Evolutionary conservation across 2,329 filamentous ascomycete species (phyloP), one percentile per base, ranked within the genome.

Genomic region (Nemania serpens): DNA sequence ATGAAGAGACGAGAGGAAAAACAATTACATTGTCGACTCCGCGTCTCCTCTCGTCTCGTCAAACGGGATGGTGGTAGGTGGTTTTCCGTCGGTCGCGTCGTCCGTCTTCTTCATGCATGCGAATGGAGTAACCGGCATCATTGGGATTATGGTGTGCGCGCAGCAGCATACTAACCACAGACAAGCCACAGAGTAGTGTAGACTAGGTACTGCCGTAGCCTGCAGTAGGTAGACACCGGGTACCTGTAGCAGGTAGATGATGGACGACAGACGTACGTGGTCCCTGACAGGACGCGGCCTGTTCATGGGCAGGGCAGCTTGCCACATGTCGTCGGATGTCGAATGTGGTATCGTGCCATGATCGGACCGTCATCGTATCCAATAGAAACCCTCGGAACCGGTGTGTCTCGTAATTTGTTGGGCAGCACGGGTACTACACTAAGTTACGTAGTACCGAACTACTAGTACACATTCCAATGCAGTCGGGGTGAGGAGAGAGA

Each of bases 381-480:
- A 39, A 39, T 39, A 12, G 36, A 39, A 12, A 10, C 4, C 15
- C 11, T n/a, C 9, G n/a, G 39, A 53, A 58, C 59, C n/a, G 62
- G 62, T 63, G 62, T 65, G 62, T 65, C 60, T 65, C 61, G 62
- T 10, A 57, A 59, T 49, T n/a, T 52, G 59, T 62, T 62, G 62
- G 60, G 56, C 29, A 48, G 46, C 39, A 41, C 17, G 41, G 43
- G 10, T 42, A 13, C 3, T 43, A 25, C 34, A 43, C n/a, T n/a
- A n/a, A n/a, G n/a, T 13, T 22, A 25, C 20, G 46, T 17, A 25
- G 39, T 11, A n/a, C n/a, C n/a, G n/a, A n/a, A n/a, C n/a, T n/a
- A n/a, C n/a, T n/a, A n/a, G n/a, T n/a, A n/a, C n/a, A n/a, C n/a
- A n/a, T n/a, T n/a, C n/a, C n/a, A n/a, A n/a, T n/a, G n/a, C n/a